Conservation (phyloP, 768 basidiomycete genomes). For the Suillus paluster region DNA sequence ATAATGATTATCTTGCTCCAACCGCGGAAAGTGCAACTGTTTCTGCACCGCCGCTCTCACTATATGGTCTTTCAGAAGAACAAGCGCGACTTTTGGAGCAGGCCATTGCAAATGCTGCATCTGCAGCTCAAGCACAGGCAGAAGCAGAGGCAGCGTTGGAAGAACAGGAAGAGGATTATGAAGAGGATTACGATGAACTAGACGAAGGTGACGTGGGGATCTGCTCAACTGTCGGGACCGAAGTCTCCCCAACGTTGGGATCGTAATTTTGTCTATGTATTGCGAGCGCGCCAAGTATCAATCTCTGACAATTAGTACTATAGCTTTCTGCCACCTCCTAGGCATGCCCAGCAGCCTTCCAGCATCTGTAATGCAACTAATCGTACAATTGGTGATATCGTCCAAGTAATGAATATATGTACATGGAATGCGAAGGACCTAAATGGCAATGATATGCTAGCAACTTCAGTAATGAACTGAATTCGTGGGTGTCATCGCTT, state of each 20-base stretch:
- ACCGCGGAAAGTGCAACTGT: constrained; percentile 12
- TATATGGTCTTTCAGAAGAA: constrained; percentile 75
- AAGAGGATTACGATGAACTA: constrained; percentile 48
- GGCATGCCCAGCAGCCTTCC: constrained; percentile 16
- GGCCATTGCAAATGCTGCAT: constrained; percentile 75
- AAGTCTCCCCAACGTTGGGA: constrained; percentile 12
- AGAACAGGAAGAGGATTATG: constrained; percentile 61
- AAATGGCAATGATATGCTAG: constrained; percentile 7
- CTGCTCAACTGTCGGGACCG: constrained; percentile 17
- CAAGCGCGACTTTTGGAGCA: constrained; percentile 71
- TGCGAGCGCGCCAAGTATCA: constrained; percentile 19
- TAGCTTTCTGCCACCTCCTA: constrained; percentile 20
- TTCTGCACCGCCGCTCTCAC: constrained; percentile 51
- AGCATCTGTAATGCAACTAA: constrained; percentile 17
- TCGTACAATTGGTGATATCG: constrained; percentile 34
- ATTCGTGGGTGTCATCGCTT: constrained; percentile 7
- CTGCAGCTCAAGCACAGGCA: constrained; percentile 76
- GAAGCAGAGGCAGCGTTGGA: constrained; percentile 79
- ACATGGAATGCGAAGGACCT: constrained; percentile 36
- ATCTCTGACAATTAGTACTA: constrained; percentile 27
- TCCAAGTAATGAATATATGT: constrained; percentile 29
- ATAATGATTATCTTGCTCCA: constrained; percentile 12
- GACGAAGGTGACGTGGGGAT: constrained; percentile 47
- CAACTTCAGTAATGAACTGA: constrained; percentile 3
- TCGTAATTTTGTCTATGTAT: constrained; percentile 27